phyloP scores from a whole-genome alignment of 2,329 filamentous ascomycete genomes.

The Trichoderma breve region DNA sequence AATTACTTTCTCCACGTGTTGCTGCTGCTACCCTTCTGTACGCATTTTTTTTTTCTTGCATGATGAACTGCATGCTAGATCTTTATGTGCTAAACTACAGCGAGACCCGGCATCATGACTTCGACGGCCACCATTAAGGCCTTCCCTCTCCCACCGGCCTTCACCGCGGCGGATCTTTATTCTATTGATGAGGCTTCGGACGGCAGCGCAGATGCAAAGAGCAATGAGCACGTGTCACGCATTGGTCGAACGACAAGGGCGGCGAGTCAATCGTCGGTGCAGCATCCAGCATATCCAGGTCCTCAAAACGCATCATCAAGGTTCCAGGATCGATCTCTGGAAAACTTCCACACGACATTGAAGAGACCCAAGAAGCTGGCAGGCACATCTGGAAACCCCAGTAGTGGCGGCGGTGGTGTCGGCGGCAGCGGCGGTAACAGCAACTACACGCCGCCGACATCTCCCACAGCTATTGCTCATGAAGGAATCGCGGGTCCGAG shows the following conservation, averaged over 20 bases:
- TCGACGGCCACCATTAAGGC: slow-evolving; percentile 15
- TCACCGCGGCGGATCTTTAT: slow-evolving; percentile 15
- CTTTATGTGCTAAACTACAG: neutral
- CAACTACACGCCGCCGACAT: slow-evolving; percentile 26
- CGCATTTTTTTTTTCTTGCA: neutral
- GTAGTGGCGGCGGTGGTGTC: neutral
- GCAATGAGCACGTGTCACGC: slow-evolving; percentile 2
- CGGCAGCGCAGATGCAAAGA: neutral
- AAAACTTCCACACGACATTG: slow-evolving; percentile 28
- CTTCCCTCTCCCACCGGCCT: slow-evolving; percentile 17
- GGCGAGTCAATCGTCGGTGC: slow-evolving; percentile 25
- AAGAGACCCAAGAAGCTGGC: slow-evolving; percentile 41
- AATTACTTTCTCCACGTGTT: neutral
- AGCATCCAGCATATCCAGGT: slow-evolving; percentile 35
- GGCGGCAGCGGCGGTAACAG: neutral
- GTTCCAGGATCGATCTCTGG: slow-evolving; percentile 25
- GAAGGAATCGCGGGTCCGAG: slow-evolving; percentile 30
- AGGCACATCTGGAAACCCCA: slow-evolving; percentile 4
- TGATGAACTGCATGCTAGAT: neutral
- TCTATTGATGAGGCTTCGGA: slow-evolving; percentile 13
- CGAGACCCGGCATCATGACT: slow-evolving; percentile 16
- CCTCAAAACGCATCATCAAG: slow-evolving; percentile 30
- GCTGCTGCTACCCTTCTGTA: neutral
- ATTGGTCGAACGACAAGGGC: slow-evolving; percentile 19
- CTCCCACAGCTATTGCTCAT: slow-evolving; percentile 27